Base-by-base conservation (phyloP, 2,329 filamentous ascomycete genomes). In the Pyrenophora tritici-repentis region DNA sequence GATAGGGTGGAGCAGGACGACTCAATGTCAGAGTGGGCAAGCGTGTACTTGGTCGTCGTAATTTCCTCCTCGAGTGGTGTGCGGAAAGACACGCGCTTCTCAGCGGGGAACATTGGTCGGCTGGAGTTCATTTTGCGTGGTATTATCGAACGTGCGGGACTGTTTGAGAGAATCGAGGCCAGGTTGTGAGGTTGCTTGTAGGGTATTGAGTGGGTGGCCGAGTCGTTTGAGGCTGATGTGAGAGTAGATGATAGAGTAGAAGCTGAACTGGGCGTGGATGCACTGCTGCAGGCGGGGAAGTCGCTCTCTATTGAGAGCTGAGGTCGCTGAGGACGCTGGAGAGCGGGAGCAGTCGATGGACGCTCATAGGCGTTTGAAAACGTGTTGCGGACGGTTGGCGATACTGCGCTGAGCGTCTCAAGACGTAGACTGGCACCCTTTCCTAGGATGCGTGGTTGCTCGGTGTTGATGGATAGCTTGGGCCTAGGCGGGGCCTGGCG, bases 391-490 rank as follows among this genome's bases (percentile, higher is more conserved):
- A 79, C 74, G 1, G 84, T 86, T 9, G 84, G 84, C 6, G 84
- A 86, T 24, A 79, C 77, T n/a, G 81, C 75, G 42, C 79, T 80
- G 17, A 83, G 72, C 2, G 79, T 79, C 37, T 81, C 77, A 40
- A 83, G 74, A 12, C 81, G 78, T 38, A 85, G 70, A 47, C 78
- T 79, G 18, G 79, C 78, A 32, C 77, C 78, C 55, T 79, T 83
- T 49, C 81, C 81, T 66, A 83, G 83, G 17, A 79, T 78, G 50
- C 73, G 68, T 9, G 72, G 61, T 42, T 78, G 74, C 10, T 79
- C 72, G 10, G 84, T 86, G 72, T 86, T 82, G 44, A 87, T 76
- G 33, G 82, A 83, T 42, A 87, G 77, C 70, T 84, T 86, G 1
- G 84, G 84, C 53, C 82, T 75, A 58, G 73, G 73, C 38, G 68